phyloP scores from a whole-genome alignment of 2,329 filamentous ascomycete genomes.

The Rutstroemia sp. region DNA sequence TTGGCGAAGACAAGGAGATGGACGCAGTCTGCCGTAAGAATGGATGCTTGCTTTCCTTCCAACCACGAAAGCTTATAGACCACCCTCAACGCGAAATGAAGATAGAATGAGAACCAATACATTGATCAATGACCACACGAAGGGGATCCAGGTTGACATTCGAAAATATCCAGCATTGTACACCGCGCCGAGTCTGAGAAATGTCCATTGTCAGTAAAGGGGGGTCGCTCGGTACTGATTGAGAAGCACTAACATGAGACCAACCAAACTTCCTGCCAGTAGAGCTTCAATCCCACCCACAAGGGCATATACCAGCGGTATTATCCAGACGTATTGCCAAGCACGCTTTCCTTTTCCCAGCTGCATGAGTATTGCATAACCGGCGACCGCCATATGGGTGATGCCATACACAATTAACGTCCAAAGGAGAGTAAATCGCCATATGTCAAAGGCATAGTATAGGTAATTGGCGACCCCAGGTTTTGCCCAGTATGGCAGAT shows the following conservation, averaged over 20 bases:
- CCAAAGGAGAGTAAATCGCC: constrained; percentile 64
- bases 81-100: constrained; percentile 65
- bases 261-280: constrained; percentile 60
- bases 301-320: constrained; percentile 51
- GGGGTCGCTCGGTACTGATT: background rate
- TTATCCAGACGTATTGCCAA: constrained; percentile 43
- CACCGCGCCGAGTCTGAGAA: constrained; percentile 47
- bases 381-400: constrained; percentile 50
- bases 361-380: constrained; percentile 54
- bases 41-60: background rate
- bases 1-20: background rate
- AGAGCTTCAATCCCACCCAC: constrained; percentile 57
- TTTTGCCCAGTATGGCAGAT: constrained; percentile 47
- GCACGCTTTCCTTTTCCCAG: constrained; percentile 30
- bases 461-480: constrained; percentile 41
- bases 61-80: constrained; percentile 39
- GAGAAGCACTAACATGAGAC: constrained; percentile 48
- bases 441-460: constrained; percentile 56
- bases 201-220: background rate
- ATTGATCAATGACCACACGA: constrained; percentile 62
- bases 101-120: constrained; percentile 60
- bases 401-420: constrained; percentile 57
- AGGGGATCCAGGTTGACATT: constrained; percentile 70
- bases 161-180: constrained; percentile 63
- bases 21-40: background rate